phyloP scores from a whole-genome alignment of 495 filamentous ascomycete genomes.

The Tuber indicum region DNA sequence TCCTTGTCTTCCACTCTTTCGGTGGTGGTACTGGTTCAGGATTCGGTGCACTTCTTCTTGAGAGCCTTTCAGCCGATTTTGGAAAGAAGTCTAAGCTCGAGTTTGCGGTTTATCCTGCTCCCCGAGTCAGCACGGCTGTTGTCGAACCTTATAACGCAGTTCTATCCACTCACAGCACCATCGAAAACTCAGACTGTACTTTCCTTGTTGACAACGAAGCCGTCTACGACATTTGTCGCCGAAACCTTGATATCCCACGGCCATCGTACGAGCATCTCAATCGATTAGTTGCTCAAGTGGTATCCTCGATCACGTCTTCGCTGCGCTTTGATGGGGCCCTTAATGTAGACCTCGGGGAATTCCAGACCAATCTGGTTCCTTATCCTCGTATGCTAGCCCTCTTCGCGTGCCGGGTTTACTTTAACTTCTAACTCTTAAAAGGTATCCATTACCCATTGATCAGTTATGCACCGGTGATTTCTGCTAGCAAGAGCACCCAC shows the following conservation, averaged over 20 bases:
- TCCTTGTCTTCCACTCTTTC: constrained; percentile 99
- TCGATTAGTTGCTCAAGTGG: constrained; percentile 96
- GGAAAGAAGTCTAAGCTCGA: constrained; percentile 99
- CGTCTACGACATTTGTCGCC: constrained; percentile 98
- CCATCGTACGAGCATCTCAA: constrained; percentile 98
- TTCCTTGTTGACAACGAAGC: constrained; percentile 99
- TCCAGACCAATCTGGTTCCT: constrained; percentile 98
- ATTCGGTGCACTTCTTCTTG: constrained; percentile 95
- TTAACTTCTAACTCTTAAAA: constrained; percentile 9
- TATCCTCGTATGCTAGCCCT: constrained; percentile 62
- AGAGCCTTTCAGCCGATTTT: constrained; percentile 95
- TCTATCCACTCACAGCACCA: constrained; percentile 95
- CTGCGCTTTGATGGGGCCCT: constrained; percentile 98
- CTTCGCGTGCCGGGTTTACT: background rate
- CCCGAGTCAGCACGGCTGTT: constrained; percentile 91
- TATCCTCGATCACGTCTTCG: constrained; percentile 96
- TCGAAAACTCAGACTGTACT: constrained; percentile 98
- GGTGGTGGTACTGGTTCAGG: constrained; percentile 97
- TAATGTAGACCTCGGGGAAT: constrained; percentile 98
- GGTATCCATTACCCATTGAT: constrained; percentile 95
- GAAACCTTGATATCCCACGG: constrained; percentile 92
- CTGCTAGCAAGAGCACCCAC: constrained; percentile 85
- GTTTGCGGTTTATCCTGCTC: constrained; percentile 97
- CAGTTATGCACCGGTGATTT: constrained; percentile 90
- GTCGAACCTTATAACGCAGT: constrained; percentile 99